Conservation (phyloP, 805 yeast genomes). For the Barnettozyma siamensis region DNA sequence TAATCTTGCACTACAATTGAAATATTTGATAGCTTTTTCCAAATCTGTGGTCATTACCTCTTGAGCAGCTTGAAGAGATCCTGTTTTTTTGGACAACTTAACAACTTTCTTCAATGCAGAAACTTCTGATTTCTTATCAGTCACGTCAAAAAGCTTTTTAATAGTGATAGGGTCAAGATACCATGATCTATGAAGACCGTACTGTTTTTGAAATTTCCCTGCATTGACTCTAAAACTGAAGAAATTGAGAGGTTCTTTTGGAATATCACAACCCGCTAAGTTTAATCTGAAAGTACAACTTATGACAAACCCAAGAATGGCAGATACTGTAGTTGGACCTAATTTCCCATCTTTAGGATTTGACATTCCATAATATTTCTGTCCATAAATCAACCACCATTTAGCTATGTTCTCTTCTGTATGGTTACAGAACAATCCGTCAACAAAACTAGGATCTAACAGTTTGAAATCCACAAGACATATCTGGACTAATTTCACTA, state of each 20-base stretch:
- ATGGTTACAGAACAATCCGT: constrained; percentile 76
- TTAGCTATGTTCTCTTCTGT: constrained; percentile 64
- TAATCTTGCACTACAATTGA: constrained; percentile 28
- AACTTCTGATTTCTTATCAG: constrained; percentile 41
- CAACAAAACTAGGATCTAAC: constrained; percentile 63
- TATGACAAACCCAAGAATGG: constrained; percentile 70
- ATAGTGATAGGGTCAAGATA: constrained; percentile 54
- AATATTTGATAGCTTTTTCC: constrained; percentile 24
- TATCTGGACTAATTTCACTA: constrained; percentile 70
- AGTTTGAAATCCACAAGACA: constrained; percentile 73
- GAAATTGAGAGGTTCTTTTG: constrained; percentile 84
- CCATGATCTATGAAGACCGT: constrained; percentile 44
- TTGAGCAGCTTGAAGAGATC: constrained; percentile 29
- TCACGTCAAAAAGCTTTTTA: constrained; percentile 39
- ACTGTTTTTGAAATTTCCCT: constrained; percentile 72
- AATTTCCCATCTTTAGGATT: constrained; percentile 46
- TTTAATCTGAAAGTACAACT: constrained; percentile 63
- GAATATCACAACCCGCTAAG: constrained; percentile 49
- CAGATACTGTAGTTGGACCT: constrained; percentile 67
- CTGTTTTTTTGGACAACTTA: constrained; percentile 42
- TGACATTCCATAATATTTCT: constrained; percentile 30
- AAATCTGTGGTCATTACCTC: constrained; percentile 36
- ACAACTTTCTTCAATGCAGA: constrained; percentile 59
- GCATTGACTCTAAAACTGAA: constrained; percentile 63
- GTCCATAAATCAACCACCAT: constrained; percentile 84